Conservation (phyloP, 305 asterid species). For the Striga hermonthica region DNA sequence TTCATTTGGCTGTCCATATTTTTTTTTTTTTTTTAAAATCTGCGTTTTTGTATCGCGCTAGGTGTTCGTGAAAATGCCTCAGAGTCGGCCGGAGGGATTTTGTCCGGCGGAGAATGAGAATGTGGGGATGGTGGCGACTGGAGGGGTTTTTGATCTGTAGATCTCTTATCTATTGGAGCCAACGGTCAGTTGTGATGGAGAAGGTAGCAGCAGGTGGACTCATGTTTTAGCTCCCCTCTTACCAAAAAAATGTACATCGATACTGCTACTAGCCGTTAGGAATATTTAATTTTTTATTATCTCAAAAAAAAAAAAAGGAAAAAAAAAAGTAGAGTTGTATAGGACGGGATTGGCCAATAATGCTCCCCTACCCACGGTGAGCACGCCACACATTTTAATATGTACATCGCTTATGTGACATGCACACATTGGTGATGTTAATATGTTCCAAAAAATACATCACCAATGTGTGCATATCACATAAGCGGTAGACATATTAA, state of each 20-base stretch:
- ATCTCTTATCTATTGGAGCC: neutral
- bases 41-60: neutral
- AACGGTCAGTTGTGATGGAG: conserved; percentile 12
- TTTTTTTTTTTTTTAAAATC: too few relatives aligned
- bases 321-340: too few relatives aligned
- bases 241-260: neutral
- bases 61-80: neutral
- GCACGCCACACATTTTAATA: too few relatives aligned
- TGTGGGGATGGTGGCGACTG: neutral
- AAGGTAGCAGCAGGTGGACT: neutral
- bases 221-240: neutral
- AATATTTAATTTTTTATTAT: neutral
- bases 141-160: neutral
- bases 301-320: too few relatives aligned
- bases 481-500: too few relatives aligned
- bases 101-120: neutral
- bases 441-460: too few relatives aligned
- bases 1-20: neutral
- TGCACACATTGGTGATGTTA: too few relatives aligned
- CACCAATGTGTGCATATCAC: too few relatives aligned
- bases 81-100: neutral
- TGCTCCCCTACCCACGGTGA: too few relatives aligned
- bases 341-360: too few relatives aligned
- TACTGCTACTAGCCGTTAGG: neutral
- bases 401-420: too few relatives aligned